Evolutionary conservation across 192 early-diverging fungal genomes (phyloP), one percentile per base, ranked within the genome.

Genomic region (Rhizoclosmatium sp.): DNA sequence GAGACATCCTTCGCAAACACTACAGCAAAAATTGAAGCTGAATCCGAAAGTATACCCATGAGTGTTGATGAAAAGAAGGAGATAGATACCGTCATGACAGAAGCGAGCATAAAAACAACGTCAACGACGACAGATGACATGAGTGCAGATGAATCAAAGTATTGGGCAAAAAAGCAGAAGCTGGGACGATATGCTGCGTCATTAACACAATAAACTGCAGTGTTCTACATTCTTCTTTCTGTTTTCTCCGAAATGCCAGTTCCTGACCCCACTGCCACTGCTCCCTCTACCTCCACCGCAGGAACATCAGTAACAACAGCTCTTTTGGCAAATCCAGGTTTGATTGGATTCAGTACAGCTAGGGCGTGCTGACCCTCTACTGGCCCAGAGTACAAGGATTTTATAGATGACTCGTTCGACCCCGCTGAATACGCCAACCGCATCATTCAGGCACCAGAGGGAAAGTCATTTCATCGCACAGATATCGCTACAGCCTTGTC

Each of bases 401-500:
- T 93, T 80, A 68, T 87, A 48, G 70, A 85, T 12, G 89, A 88
- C 60, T 78, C 84, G 64, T 94, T 94, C 82, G 93, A 94, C 75
- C 84, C 92, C 42, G 86, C 87, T 59, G 86, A 83, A 51, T 93
- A 94, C 84, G 89, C 91, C 16, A 92, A 91, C 65, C 75, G 87
- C 1, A 88, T 92, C 66, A 86, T 92, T n/a, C 89, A 92, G 65
- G 77, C 85, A 4, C 82, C 82, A n/a, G 86, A 80, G n/a, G 80
- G 85, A 10, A 84, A 82, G 21, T 82, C 86, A 1, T 91, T 74
- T 62, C 80, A 91, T 59, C 85, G 86, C 2, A 83, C 81, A 65
- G 92, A 93, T 81, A 87, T 93, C 14, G 77, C 87, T 4, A 91
- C 91, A 3, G 88, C 91, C 4, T 82, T 94, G 0, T 83, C 91